Base-by-base conservation (phyloP, 2,329 filamentous ascomycete genomes). In the Endoconidiophora polonica region DNA sequence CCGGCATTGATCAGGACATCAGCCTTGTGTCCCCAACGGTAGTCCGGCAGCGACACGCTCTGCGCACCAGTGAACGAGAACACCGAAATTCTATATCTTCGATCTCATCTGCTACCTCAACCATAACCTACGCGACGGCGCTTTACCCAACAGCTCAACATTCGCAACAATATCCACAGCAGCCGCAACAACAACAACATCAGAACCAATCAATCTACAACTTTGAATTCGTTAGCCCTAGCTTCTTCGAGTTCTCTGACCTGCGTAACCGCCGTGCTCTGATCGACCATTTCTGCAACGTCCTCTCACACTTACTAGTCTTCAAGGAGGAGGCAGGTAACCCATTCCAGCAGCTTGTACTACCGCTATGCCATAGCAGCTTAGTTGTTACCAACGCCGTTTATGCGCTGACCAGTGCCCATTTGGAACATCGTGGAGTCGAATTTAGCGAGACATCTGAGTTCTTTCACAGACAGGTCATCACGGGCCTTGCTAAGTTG, bases 361-460 rank as follows among this genome's bases (percentile, higher is more conserved):
- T 80, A n/a, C 77, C 77, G 2, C 64, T 81, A 38, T 75, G 73
- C 2, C 66, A 71, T 45, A 65, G 60, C 41, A 76, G 73, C 57
- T 65, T 66, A 0, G 71, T 75, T 1, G 71, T 94, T 3, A 83
- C 84, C 62, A 86, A 91, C 59, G 86, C 87, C 7, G 82, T 95
- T 53, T 87, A 85, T 52, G 86, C 87, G 0, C 68, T 95, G 5
- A 77, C 86, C 0, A 84, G 83, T 51, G 90, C 87, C 52, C 91
- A 94, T 60, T 68, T 93, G 52, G 83, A 90, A 56, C 86, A 75
- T 45, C 65, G 74, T 23, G 73, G 73, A 2, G 64, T 75, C 4
- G 63, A 69, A 23, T 71, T 69, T 20, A 60, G 63, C 18, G 74
- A 79, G 56, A 73, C 70, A 56, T 77, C 75, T 36, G 61, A 77